Evolutionary conservation across 192 early-diverging fungal species (phyloP).

Genomic region (Rhizophagus sp.): DNA sequence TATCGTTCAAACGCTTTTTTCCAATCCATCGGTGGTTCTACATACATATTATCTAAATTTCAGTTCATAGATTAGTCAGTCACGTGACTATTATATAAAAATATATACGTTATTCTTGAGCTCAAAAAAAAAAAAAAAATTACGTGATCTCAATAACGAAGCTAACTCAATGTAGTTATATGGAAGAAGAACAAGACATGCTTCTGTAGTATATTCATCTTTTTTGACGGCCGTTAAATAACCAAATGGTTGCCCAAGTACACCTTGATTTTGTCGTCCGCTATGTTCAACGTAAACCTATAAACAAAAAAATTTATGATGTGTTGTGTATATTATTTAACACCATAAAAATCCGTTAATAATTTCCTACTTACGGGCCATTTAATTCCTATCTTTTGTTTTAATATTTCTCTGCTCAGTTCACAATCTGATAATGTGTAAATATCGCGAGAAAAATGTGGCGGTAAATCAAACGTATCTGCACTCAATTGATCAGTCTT

Average conservation of each 20-base stretch:
- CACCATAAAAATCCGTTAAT: not conserved
- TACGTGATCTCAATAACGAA: not conserved
- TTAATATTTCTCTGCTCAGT: not conserved
- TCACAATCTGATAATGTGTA: constrained; percentile 8
- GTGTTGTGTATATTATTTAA: not conserved
- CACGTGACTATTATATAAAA: not conserved
- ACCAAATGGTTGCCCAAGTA: constrained; percentile 10
- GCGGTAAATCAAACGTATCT: not conserved
- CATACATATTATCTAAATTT: constrained; percentile 1
- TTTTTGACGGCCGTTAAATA: not conserved
- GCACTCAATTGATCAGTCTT: not conserved
- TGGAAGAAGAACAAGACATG: constrained; percentile 13
- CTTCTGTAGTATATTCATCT: constrained; percentile 7
- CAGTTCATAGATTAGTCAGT: not conserved
- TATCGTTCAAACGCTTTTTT: not conserved
- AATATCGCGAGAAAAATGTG: not conserved
- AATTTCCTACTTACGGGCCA: not conserved
- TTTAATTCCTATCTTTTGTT: not conserved
- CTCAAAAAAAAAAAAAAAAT: not conserved
- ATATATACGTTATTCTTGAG: not conserved
- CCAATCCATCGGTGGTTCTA: not conserved
- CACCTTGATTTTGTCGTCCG: not conserved
- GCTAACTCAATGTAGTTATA: not conserved
- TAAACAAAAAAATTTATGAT: not conserved
- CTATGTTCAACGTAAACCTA: constrained; percentile 2